Base-by-base conservation (phyloP, 805 yeast genomes). In the Cyberlindnera veronae region DNA sequence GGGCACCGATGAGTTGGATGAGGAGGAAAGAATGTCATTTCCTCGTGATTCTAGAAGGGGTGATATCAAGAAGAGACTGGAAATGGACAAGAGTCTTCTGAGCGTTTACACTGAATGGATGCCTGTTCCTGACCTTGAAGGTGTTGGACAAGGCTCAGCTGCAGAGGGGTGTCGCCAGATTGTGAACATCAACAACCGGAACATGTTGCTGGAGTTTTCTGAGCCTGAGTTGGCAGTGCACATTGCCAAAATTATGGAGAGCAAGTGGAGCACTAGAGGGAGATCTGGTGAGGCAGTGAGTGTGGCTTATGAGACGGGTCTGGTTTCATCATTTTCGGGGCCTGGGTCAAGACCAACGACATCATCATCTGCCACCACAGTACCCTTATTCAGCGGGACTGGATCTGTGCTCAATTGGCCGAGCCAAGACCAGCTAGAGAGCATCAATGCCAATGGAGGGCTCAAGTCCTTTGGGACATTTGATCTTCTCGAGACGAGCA, bases 101-200 rank as follows among this genome's bases (percentile, higher is more conserved):
- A 45, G 34, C 19, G 30, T 41, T 7, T 18, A 33, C 15, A 26
- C 29, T 24, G 50, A 45, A 30, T 51, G 56, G 56, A 48, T 48
- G 40, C 47, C 46, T 18, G 39, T 39, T 3, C 36, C 44, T 3
- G 29, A 41, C 18, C 34, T 42, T 29, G 24, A 18, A 7, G 13
- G 11, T 18, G 20, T 16, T 15, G 29, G 15, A 3, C 20, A 31
- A 10, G 36, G 34, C n/a, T n/a, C 6, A 24, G 28, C 14, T 7
- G 37, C 24, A 10, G 18, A 34, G 11, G 44, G 40, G 15, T 32
- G 32, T n/a, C 26, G 28, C 11, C 41, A 44, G 2, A 37, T 48
- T 14, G 40, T 50, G 6, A 50, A 45, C 28, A 46, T 48, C 32
- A 40, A 50, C 32, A 39, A 31, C 36, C 14, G 43, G 7, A 50